Percentiles rank a stretch among this genome's conserved stretches.
Evolutionary conservation across 805 yeast species (phyloP).

Genomic region (Candida stauntonica): DNA sequence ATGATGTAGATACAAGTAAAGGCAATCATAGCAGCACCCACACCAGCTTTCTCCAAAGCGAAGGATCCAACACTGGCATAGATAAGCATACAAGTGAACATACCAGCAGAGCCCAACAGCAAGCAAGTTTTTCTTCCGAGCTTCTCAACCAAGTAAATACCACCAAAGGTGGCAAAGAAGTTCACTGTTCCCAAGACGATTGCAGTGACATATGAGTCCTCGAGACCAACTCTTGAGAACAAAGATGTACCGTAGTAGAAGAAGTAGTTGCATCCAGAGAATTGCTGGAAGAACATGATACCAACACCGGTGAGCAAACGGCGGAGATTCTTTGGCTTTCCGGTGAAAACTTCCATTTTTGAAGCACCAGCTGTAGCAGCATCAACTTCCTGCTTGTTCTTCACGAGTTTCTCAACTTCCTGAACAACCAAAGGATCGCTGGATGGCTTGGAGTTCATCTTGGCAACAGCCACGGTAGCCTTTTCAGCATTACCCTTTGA

Average conservation of each 20-base stretch:
- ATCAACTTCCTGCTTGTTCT: constrained; percentile 44
- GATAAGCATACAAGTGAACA: constrained; percentile 53
- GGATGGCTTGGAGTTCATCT: constrained; percentile 43
- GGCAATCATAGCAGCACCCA: constrained; percentile 59
- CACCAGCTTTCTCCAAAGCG: constrained; percentile 39
- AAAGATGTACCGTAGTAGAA: constrained; percentile 64
- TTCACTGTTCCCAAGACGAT: constrained; percentile 54
- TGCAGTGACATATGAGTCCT: constrained; percentile 56
- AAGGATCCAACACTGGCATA: constrained; percentile 60
- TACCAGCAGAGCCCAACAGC: constrained; percentile 46
- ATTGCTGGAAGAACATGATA: constrained; percentile 58
- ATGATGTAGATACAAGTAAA: constrained; percentile 61
- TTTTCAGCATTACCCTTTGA: constrained; percentile 42
- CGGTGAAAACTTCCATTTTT: constrained; percentile 57
- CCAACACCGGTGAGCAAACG: constrained; percentile 55
- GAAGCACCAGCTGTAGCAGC: constrained; percentile 43
- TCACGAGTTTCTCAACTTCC: constrained; percentile 41
- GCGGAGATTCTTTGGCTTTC: constrained; percentile 49
- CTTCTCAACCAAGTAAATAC: constrained; percentile 48
- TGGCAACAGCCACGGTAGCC: constrained; percentile 50
- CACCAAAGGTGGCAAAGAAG: constrained; percentile 49
- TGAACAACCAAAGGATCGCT: constrained; percentile 45
- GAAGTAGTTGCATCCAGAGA: constrained; percentile 62
- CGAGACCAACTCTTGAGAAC: constrained; percentile 53
- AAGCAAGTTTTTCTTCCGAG: constrained; percentile 52